Conservation (phyloP, 768 basidiomycete genomes). For the Boletus coccyginus region DNA sequence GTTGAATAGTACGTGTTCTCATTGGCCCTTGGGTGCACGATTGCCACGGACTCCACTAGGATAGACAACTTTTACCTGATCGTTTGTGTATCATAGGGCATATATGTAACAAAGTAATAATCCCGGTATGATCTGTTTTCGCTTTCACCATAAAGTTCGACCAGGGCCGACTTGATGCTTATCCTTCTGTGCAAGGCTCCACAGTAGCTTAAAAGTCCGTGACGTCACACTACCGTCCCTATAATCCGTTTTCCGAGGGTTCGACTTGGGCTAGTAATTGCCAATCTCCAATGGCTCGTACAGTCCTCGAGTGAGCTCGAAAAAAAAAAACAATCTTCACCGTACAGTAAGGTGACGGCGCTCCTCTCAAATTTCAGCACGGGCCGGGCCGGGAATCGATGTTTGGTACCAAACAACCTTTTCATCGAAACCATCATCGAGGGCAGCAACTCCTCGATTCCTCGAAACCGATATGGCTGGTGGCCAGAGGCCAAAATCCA, state of each 20-base stretch:
- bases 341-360: too few relatives aligned
- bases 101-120: background rate
- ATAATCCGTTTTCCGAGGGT: too few relatives aligned
- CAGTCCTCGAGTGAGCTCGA: too few relatives aligned
- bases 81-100: background rate
- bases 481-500: slow-evolving; percentile 43
- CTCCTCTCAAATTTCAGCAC: background rate
- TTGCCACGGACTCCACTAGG: background rate
- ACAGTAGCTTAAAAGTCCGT: too few relatives aligned
- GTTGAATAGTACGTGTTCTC: background rate
- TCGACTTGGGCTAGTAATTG: too few relatives aligned
- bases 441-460: too few relatives aligned
- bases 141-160: background rate
- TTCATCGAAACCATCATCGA: slow-evolving; percentile 1
- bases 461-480: slow-evolving; percentile 14
- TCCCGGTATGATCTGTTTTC: background rate
- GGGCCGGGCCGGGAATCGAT: background rate
- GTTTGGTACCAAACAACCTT: slow-evolving; percentile 11
- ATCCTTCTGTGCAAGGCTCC: too few relatives aligned
- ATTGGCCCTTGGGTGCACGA: background rate
- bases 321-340: too few relatives aligned
- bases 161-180: background rate
- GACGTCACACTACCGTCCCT: too few relatives aligned
- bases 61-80: slow-evolving; percentile 6
- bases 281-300: too few relatives aligned